A percentile compares a stretch with the other conserved stretches of the same genome.
phyloP scores from a whole-genome alignment of 2,329 filamentous ascomycete genomes.

The Cladobotryum protrusum region DNA sequence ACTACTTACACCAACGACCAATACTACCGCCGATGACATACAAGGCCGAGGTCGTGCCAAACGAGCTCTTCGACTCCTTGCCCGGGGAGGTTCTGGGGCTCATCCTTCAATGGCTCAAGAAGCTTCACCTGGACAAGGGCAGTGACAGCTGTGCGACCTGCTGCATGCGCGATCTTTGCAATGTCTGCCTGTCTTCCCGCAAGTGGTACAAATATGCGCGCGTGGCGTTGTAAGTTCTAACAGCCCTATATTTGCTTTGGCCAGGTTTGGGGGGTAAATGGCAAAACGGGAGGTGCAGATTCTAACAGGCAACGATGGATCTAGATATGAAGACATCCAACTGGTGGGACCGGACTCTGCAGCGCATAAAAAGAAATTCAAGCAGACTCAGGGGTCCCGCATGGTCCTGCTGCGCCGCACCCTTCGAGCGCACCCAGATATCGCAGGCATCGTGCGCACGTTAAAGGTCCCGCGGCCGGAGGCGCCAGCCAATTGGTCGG shows the following conservation, averaged over 20 bases:
- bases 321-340: slow-evolving; percentile 52
- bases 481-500: slow-evolving; percentile 26
- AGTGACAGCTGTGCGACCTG: slow-evolving; percentile 56
- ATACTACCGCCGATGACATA: background rate
- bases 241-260: background rate
- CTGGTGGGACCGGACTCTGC: slow-evolving; percentile 52
- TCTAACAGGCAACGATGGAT: background rate
- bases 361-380: slow-evolving; percentile 52
- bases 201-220: slow-evolving; percentile 48
- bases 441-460: slow-evolving; percentile 50
- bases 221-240: slow-evolving; percentile 42
- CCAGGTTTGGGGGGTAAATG: slow-evolving; percentile 5
- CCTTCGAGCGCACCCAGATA: slow-evolving; percentile 44
- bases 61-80: slow-evolving; percentile 49
- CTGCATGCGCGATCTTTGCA: slow-evolving; percentile 56
- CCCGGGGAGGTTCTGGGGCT: slow-evolving; percentile 54
- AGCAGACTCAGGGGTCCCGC: slow-evolving; percentile 45
- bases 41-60: slow-evolving; percentile 25
- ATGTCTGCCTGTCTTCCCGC: slow-evolving; percentile 42
- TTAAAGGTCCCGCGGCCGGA: slow-evolving; percentile 48
- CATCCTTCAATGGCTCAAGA: slow-evolving; percentile 48
- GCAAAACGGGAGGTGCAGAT: background rate
- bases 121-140: slow-evolving; percentile 41
- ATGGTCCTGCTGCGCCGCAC: slow-evolving; percentile 53
- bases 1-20: slow-evolving; percentile 6